phyloP scores from a whole-genome alignment of 2,329 filamentous ascomycete species.

The Ophiostoma quercus region DNA sequence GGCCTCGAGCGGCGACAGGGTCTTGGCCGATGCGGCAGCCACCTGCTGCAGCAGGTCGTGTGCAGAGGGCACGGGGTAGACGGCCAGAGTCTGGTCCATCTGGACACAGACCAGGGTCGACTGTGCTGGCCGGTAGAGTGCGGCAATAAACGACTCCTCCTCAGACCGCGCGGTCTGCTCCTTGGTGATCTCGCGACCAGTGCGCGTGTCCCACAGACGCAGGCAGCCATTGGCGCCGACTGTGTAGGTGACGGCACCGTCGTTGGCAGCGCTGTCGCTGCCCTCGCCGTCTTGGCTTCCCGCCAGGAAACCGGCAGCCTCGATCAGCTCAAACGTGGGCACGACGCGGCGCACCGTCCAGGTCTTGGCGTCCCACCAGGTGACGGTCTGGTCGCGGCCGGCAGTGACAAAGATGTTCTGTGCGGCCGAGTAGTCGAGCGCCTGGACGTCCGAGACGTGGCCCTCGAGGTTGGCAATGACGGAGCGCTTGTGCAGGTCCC shows the following conservation, averaged over 20 bases:
- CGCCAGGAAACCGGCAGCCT: constrained; percentile 70
- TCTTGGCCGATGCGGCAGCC: constrained; percentile 5
- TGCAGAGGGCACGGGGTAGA: constrained; percentile 53
- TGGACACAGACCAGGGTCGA: constrained; percentile 76
- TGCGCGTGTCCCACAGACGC: constrained; percentile 75
- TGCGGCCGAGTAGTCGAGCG: constrained; percentile 70
- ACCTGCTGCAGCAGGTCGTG: constrained; percentile 29
- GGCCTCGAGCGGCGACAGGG: constrained; percentile 42
- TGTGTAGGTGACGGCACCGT: constrained; percentile 61
- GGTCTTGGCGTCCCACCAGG: constrained; percentile 79
- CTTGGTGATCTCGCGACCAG: constrained; percentile 71
- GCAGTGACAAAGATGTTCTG: constrained; percentile 75
- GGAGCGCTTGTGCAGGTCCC: constrained; percentile 81
- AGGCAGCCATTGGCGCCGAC: constrained; percentile 79
- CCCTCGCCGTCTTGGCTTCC: constrained; percentile 37
- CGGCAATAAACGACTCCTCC: constrained; percentile 63
- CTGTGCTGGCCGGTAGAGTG: constrained; percentile 60
- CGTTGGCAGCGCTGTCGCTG: neutral
- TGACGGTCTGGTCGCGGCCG: constrained; percentile 88
- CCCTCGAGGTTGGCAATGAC: constrained; percentile 76
- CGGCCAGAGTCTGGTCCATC: constrained; percentile 78
- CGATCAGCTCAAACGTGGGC: constrained; percentile 78
- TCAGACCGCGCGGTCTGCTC: constrained; percentile 61
- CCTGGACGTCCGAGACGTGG: constrained; percentile 91
- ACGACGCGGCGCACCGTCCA: constrained; percentile 81